Base-by-base conservation (phyloP, 371 early-diverging fungal genomes). In the Apophysomyces trapeziformis region DNA sequence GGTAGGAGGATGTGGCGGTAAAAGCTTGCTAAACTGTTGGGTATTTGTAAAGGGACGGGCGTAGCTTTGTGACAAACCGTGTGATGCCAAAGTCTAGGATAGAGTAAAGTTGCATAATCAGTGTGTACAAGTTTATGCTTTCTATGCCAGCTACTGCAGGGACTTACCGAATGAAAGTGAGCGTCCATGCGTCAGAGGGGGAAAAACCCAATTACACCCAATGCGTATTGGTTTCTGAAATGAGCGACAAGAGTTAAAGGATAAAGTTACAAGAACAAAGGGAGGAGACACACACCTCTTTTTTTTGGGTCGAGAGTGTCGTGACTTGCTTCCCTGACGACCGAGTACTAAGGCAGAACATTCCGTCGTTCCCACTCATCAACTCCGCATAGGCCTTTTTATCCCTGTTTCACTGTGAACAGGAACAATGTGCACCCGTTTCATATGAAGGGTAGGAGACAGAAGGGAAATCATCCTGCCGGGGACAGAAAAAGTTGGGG, bases 1-100 rank as follows among this genome's bases (percentile, higher is more conserved):
- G 32, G 75, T 76, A 1, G 80, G 77, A 39, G 83, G 83, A 66
- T 67, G 75, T 16, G 75, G 77, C 54, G 57, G 67, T 12, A 67
- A 36, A 59, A 69, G 50, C 58, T 63, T 66, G 38, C 54, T 50
- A 21, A 50, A 50, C 21, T 50, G 54, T 50, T 16, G 54, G n/a
- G 54, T 50, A 21, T 32, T 50, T 9, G 54, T 47, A 16, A 9
- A 21, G 54, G 21, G 13, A 21, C 54, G 54, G 21, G 21, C 21
- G 54, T 50, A 50, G 54, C 54, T 50, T 50, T 50, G 54, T 50
- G 54, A 50, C 54, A 50, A 50, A 50, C 54, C 21, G 21, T 50
- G 54, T 16, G 54, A 50, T 50, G 54, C 54, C 54, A 50, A 11
- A 50, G 54, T 50, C 54, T 50, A 50, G 9, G 21, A 50, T 21